Base-by-base conservation (phyloP, 2,329 filamentous ascomycete genomes). In the Fusarium luffae region DNA sequence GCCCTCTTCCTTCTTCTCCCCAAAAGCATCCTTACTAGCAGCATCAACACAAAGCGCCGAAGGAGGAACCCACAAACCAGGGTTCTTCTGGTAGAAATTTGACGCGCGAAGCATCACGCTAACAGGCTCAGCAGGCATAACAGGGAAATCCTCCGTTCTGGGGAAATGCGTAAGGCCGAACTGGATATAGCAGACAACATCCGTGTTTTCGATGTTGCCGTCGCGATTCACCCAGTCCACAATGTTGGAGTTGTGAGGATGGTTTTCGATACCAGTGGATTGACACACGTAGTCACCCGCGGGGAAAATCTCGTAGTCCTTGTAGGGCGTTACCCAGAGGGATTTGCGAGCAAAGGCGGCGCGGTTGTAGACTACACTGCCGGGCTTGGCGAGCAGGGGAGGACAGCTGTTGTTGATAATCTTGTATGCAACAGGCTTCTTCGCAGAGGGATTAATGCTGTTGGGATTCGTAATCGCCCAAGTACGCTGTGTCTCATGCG, bases 91-190 rank as follows among this genome's bases (percentile, higher is more conserved):
- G 81, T 96, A 97, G 85, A 97, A 97, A 82, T 97, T 91, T 51
- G 93, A 83, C 9, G 93, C 93, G 37, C 93, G 83, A 44, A 97
- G 84, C 59, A 97, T 85, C 72, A 97, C 83, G 9, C 89, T 93
- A 86, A 97, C 94, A 1, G 93, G 92, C 83, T 94, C 92, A 3
- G 89, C 92, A 0, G 93, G 93, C 94, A 97, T 97, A 74, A 97
- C 85, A 40, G 94, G 94, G 83, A 93, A 97, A 79, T 97, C 94
- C 78, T 98, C 94, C 0, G 94, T 94, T 0, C 92, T 84, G 0
- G 94, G 94, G 84, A 97, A 95, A 79, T 97, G 94, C 1, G 92
- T 95, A 41, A 97, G 85, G 40, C 94, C 94, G 75, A 97, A 98
- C 0, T 94, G 97, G 82, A 97, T 94, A 93, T 94, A 98, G 28